Evolutionary conservation across 2,329 filamentous ascomycete species (phyloP), one percentile per base, ranked within the genome.

Genomic region (Mariannaea sp.): DNA sequence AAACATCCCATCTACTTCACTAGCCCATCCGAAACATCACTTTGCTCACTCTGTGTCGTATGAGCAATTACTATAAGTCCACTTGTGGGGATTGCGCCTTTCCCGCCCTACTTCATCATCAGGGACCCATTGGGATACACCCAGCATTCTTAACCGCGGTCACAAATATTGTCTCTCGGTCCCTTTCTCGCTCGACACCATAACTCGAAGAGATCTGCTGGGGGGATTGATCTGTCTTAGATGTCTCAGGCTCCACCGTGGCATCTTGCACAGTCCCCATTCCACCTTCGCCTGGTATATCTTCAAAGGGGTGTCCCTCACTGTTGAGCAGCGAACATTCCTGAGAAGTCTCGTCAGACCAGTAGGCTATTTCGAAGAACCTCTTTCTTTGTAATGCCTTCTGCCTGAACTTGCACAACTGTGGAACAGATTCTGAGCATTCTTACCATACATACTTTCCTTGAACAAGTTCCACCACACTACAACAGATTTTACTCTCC

Each of bases 201-300:
- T 64, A 65, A 66, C 66, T 57, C 19, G 19, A 20, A 32, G 62
- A 64, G 65, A 71, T 68, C 60, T 67, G 46, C 59, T 53, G 59
- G 17, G 61, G 58, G 55, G 65, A 62, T 67, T 68, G 69, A 73
- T 71, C 67, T 68, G 59, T 67, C 57, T 66, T 59, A 56, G 36
- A 51, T 74, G 72, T 73, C 71, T 74, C 60, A 72, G 57, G 49
- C 51, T 49, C 58, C 51, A 59, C 67, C 61, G 64, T 61, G 65
- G 66, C 57, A 58, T 68, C 64, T 64, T 68, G 67, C 57, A 58
- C 62, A 57, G 57, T 17, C 61, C n/a, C 62, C 72, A 74, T 73
- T 74, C 70, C 71, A 67, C 59, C 62, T 68, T 65, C 57, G 62
- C 62, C 62, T 62, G 39, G 22, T 75, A 75, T 75, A 75, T 74